phyloP scores from a whole-genome alignment of 202 grass and related monocot genomes.

The Thinopyrum obtusiflorum region DNA sequence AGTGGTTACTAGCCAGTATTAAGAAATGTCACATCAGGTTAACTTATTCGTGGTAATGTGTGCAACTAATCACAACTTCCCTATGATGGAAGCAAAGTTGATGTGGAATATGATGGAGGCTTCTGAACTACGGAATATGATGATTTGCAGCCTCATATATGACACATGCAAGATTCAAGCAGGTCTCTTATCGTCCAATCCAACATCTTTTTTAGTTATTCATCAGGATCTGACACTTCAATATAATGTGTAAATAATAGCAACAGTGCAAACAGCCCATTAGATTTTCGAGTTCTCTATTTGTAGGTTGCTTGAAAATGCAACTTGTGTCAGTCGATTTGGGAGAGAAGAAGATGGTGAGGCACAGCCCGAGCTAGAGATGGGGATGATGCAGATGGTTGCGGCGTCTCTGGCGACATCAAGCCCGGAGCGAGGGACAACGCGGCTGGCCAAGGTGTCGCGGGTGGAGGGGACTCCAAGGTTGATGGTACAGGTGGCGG shows the following conservation, averaged over 20 bases:
- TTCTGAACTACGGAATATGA: slow-evolving; percentile 22
- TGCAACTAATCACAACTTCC: slow-evolving; percentile 27
- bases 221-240: background rate
- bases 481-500: too few species aligned
- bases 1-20: background rate
- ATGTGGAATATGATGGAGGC: slow-evolving; percentile 30
- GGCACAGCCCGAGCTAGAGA: too few species aligned
- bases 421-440: too few species aligned
- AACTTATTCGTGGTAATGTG: slow-evolving; percentile 20
- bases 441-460: too few species aligned
- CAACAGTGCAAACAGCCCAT: background rate
- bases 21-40: slow-evolving; percentile 44
- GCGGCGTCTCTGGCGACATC: too few species aligned
- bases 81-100: slow-evolving; percentile 37
- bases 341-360: too few species aligned
- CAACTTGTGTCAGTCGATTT: too few species aligned
- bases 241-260: background rate
- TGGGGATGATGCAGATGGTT: too few species aligned
- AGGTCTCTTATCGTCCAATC: background rate
- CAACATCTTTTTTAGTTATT: background rate
- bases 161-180: slow-evolving; percentile 17
- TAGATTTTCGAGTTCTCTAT: background rate
- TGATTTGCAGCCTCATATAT: slow-evolving; percentile 5
- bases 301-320: too few species aligned
- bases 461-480: too few species aligned